Conservation (phyloP, 306 rosid species). For the Fagus crenata region DNA sequence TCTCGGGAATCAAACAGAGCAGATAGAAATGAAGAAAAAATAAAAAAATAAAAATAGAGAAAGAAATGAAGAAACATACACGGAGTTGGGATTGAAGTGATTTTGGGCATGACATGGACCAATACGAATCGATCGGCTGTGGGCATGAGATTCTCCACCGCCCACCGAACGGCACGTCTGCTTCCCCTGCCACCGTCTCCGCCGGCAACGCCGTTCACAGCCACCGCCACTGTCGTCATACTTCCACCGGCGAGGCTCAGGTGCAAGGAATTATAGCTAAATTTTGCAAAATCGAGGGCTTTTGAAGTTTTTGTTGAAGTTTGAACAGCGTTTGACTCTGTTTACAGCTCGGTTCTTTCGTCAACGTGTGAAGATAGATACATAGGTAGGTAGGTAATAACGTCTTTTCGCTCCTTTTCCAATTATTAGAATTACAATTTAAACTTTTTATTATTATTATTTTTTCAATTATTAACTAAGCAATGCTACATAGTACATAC, state of each 20-base stretch:
- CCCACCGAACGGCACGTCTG: constrained; percentile 80
- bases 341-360: no score
- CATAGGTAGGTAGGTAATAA: no score
- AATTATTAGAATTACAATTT: no score
- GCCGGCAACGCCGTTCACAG: constrained; percentile 55
- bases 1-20: constrained; percentile 22
- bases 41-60: neutral
- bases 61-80: constrained; percentile 34
- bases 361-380: no score
- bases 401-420: no score
- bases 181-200: constrained; percentile 52
- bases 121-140: constrained; percentile 71
- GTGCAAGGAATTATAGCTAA: no score
- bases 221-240: constrained; percentile 72
- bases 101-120: constrained; percentile 80
- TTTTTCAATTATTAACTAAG: no score
- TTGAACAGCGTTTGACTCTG: neutral
- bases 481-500: no score
- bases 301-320: neutral
- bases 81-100: constrained; percentile 71
- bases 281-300: no score
- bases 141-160: constrained; percentile 65
- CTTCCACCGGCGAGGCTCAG: neutral
- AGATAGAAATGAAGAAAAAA: no score
- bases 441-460: no score